Evolutionary conservation across 176 grass and related monocot species (phyloP), one percentile per base, ranked within the genome.

Genomic region (Oryza coarctata): DNA sequence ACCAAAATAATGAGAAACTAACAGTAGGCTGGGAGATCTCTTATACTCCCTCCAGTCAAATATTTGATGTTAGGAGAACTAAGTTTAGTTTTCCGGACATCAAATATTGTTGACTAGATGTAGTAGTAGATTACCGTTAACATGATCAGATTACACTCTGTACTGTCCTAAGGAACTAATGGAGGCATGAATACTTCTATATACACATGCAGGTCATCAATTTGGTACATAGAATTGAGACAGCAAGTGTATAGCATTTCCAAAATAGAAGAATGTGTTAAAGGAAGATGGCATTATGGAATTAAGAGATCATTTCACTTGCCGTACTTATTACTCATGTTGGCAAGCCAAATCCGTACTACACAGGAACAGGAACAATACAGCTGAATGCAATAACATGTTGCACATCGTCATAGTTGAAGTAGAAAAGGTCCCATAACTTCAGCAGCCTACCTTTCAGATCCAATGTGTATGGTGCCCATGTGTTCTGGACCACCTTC

Each of bases 381-480:
- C 15, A n/a, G n/a, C 60, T 65, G 57, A 76, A 52, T 28, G 74
- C 13, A 50, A 65, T 44, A 75, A 50, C 58, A 34, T 43, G 25
- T 18, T 25, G 25, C 9, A 76, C 2, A 11, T 5, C 20, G 26
- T n/a, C 39, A 49, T 69, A 68, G 12, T 60, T 3, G 20, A 82
- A 52, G 66, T 77, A 82, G 3, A 33, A 63, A 60, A 65, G 34
- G 65, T 82, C 64, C 10, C 5, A 6, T 55, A 78, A 65, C 65
- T 33, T 74, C 26, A 58, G 13, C 69, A 71, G 70, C 35, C 31
- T 86, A 98, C 96, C 96, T 98, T 89, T 98, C 96, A 32, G 90
- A 88, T 71, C 93, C 96, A 77, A 98, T 93, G 85, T 98, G 96
- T 86, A 98, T 98, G 67, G 96, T 98, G 36, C 96, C 93, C 73